Evolutionary conservation across 331 rosid genomes (phyloP).

Genomic region (Malus hybrid): DNA sequence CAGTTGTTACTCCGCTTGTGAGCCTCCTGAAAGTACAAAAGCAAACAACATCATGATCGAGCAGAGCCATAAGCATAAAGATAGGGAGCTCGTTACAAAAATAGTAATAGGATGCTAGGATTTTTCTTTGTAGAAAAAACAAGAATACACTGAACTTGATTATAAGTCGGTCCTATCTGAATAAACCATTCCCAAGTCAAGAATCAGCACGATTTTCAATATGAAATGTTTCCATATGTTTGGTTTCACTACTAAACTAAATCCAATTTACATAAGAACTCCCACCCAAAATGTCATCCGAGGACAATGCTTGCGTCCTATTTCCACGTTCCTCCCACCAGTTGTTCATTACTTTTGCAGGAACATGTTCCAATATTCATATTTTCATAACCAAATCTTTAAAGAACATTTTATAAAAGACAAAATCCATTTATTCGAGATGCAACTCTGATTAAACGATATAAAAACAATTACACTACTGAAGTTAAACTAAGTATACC

Average conservation of each 20-base stretch:
- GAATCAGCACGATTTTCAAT: background rate
- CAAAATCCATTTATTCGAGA: background rate
- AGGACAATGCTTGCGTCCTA: background rate
- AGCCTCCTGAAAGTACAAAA: conserved; percentile 58
- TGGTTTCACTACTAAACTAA: background rate
- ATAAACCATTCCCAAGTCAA: background rate
- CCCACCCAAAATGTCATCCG: background rate
- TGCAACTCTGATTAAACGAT: background rate
- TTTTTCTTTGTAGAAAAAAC: background rate
- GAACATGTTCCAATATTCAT: background rate
- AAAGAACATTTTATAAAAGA: background rate
- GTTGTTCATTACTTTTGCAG: background rate
- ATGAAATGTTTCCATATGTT: too few relatives aligned
- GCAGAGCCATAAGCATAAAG: background rate
- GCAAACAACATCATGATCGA: background rate
- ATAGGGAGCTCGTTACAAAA: background rate
- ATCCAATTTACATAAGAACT: background rate
- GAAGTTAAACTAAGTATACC: conserved; percentile 24
- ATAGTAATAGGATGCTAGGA: background rate
- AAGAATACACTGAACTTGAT: background rate
- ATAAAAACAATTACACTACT: background rate
- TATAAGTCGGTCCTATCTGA: background rate
- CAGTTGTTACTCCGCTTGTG: conserved; percentile 67
- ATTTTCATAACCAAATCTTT: background rate
- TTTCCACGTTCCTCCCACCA: background rate